phyloP scores from a whole-genome alignment of 2,329 filamentous ascomycete species.

The Leptographium galeiforme region DNA sequence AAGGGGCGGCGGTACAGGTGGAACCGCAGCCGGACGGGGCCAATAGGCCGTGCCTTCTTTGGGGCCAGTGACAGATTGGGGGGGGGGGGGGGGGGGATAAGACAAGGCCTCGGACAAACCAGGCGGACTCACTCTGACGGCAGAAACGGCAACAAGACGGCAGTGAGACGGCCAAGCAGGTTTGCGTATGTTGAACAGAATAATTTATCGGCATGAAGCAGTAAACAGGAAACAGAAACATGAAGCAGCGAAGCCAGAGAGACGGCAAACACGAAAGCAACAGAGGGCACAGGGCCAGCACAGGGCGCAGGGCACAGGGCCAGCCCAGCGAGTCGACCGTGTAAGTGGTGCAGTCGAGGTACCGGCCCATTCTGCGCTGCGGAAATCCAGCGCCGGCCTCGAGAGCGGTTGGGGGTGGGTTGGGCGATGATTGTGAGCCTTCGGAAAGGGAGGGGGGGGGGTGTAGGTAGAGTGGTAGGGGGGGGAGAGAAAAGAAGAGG shows the following conservation, averaged over 20 bases:
- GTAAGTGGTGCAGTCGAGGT: too few species aligned
- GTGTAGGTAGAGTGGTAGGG: neutral
- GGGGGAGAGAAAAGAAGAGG: conserved; percentile 3
- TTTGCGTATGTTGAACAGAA: too few species aligned
- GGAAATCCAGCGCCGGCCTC: neutral
- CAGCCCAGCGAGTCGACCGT: too few species aligned
- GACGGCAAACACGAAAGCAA: too few species aligned
- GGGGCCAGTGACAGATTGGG: neutral
- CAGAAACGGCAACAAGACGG: neutral
- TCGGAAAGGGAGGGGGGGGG: neutral
- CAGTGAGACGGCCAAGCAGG: too few species aligned
- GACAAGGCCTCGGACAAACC: neutral
- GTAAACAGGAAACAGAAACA: too few species aligned
- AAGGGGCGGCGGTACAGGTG: conserved; percentile 5
- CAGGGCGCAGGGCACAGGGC: too few species aligned
- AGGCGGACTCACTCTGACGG: neutral
- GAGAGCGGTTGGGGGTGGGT: neutral
- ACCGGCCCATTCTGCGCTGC: neutral
- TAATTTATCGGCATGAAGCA: too few species aligned
- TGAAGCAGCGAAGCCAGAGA: too few species aligned
- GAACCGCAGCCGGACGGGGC: conserved; percentile 2
- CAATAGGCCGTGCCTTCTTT: neutral
- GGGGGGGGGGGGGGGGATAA: neutral
- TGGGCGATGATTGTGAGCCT: neutral
- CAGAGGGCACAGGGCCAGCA: too few species aligned